Evolutionary conservation across 78 protist genomes (phyloP), one percentile per base, ranked within the genome.

Genomic region (Dictyostelium citrinum): DNA sequence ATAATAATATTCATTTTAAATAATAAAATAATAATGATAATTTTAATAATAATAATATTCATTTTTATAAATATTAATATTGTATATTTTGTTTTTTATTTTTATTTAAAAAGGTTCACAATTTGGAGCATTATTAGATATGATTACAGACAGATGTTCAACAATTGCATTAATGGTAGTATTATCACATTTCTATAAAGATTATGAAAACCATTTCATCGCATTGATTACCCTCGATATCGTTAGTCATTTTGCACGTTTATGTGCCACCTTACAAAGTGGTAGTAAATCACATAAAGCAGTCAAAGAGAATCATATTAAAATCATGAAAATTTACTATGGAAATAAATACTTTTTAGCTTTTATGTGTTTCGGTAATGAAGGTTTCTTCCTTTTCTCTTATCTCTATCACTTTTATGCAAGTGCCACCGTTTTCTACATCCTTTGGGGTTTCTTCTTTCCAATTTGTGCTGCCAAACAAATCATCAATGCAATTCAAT

Each of bases 101-200:
- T 6, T 6, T 68, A 68, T n/a, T 27, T 31, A 0, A 68, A 55
- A 41, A 91, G 95, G 95, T 80, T 91, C 95, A 76, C 85, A 79
- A 79, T 92, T 97, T 51, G 98, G 98, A 9, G 97, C 98, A 17
- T 55, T 96, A 43, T 91, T 97, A 24, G 98, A 97, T 94, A 97
- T 97, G 98, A 68, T 97, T 46, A 96, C 98, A 31, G 98, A 97
- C 51, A 74, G 98, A 41, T 90, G 95, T 61, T 75, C 96, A 24
- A 97, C 98, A 27, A 80, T 96, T 12, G 90, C 92, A 8, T 43
- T 97, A 43, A 76, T 86, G 35, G 91, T 95, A 17, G 84, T 96
- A 27, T 45, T 97, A 24, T 61, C 93, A 27, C 91, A 90, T 39
- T 51, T 95, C 77, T 91, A 93, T 71, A 93, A 55, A 75, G 67